Evolutionary conservation across 2,329 filamentous ascomycete genomes (phyloP).

Genomic region (Arthrobotrys iridis): DNA sequence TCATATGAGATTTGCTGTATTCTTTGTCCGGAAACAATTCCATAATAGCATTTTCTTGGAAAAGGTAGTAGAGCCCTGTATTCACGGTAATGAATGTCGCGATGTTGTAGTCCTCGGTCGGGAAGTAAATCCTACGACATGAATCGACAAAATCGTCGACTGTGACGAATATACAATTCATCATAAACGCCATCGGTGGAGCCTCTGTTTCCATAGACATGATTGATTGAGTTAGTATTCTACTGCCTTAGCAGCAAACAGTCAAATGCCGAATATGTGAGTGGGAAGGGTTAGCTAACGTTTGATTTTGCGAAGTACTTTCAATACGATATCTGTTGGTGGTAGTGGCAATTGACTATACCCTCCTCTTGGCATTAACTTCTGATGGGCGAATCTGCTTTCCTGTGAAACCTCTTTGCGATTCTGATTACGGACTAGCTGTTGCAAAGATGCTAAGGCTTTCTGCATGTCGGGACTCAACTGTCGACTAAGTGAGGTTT

Average conservation of each 20-base stretch:
- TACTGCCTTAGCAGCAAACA: too few relatives aligned
- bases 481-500: constrained; percentile 64
- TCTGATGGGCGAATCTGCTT: constrained; percentile 65
- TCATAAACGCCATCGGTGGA: constrained; percentile 66
- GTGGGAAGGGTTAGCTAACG: constrained; percentile 58
- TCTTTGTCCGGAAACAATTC: constrained; percentile 59
- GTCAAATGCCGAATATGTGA: too few relatives aligned
- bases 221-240: not conserved
- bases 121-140: constrained; percentile 67
- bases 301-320: constrained; percentile 66
- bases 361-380: constrained; percentile 64
- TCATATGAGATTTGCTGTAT: constrained; percentile 61
- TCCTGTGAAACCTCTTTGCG: constrained; percentile 60
- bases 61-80: constrained; percentile 66
- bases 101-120: constrained; percentile 66
- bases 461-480: constrained; percentile 66
- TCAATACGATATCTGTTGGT: constrained; percentile 66
- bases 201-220: constrained; percentile 60
- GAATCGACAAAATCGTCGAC: constrained; percentile 66
- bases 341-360: constrained; percentile 68
- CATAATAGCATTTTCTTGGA: constrained; percentile 64
- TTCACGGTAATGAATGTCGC: constrained; percentile 67
- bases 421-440: constrained; percentile 67
- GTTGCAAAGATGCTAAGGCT: constrained; percentile 66
- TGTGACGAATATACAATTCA: constrained; percentile 66